Conservation (phyloP, 352 stramenopile species). For the Aphanomyces invadans region DNA sequence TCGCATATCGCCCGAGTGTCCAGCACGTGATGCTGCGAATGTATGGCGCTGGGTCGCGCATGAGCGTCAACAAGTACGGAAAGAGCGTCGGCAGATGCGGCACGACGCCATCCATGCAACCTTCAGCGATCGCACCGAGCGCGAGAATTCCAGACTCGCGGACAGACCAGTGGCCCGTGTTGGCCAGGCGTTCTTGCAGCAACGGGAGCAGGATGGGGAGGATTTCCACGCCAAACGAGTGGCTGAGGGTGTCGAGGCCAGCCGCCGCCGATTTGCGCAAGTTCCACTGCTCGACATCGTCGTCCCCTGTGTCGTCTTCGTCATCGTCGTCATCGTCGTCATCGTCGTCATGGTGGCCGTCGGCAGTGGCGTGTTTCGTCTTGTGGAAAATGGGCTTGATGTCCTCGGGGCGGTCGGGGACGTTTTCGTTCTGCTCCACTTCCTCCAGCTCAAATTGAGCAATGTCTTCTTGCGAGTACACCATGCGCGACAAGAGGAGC, state of each 20-base stretch:
- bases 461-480: constrained; percentile 93
- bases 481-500: constrained; percentile 90
- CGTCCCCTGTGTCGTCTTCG: constrained; percentile 85
- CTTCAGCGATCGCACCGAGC: constrained; percentile 92
- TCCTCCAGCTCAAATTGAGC: constrained; percentile 86
- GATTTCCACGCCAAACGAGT: constrained; percentile 90
- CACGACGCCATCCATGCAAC: constrained; percentile 90
- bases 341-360: constrained; percentile 40
- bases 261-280: constrained; percentile 91
- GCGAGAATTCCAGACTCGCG: constrained; percentile 93
- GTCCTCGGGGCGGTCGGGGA: constrained; percentile 86
- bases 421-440: constrained; percentile 76
- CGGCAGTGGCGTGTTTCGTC: constrained; percentile 29
- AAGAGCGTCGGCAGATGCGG: constrained; percentile 89
- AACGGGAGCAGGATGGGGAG: constrained; percentile 88
- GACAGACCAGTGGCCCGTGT: constrained; percentile 88
- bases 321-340: constrained; percentile 86
- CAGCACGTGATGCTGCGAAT: constrained; percentile 93
- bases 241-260: constrained; percentile 91
- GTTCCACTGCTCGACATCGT: constrained; percentile 94
- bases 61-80: constrained; percentile 91
- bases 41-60: constrained; percentile 82
- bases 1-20: constrained; percentile 89
- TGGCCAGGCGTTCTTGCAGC: constrained; percentile 85
- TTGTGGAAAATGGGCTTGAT: constrained; percentile 85